phyloP scores from a whole-genome alignment of 164 flowering plant genomes.

The Warburgia ugandensis region DNA sequence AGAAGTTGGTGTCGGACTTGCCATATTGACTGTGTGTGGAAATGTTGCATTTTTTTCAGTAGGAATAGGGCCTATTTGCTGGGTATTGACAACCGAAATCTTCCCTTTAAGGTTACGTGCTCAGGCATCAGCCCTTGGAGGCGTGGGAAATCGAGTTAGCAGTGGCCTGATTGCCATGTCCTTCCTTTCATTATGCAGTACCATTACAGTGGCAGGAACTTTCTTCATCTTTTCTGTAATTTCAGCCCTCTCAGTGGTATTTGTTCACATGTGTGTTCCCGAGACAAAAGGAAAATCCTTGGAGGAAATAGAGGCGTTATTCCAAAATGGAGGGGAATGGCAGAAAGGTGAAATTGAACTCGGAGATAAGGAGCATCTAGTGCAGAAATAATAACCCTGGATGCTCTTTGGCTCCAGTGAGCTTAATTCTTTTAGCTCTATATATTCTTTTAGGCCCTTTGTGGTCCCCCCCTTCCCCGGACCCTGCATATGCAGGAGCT shows the following conservation, averaged over 20 bases:
- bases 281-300: slow-evolving; percentile 90
- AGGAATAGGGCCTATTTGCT: slow-evolving; percentile 87
- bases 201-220: slow-evolving; percentile 67
- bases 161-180: slow-evolving; percentile 93
- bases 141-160: slow-evolving; percentile 75
- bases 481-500: too few relatives aligned
- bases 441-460: not conserved
- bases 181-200: slow-evolving; percentile 61
- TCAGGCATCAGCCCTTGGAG: slow-evolving; percentile 87
- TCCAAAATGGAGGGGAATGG: slow-evolving; percentile 38
- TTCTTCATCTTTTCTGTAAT: slow-evolving; percentile 57
- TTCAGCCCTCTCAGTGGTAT: slow-evolving; percentile 64
- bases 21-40: slow-evolving; percentile 66
- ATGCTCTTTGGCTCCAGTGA: not conserved
- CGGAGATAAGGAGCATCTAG: slow-evolving; percentile 66
- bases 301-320: slow-evolving; percentile 76
- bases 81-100: slow-evolving; percentile 89
- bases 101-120: slow-evolving; percentile 80
- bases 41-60: slow-evolving; percentile 92
- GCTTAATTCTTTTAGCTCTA: not conserved
- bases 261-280: slow-evolving; percentile 60
- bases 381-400: slow-evolving; percentile 34
- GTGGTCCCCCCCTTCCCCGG: too few relatives aligned
- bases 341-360: slow-evolving; percentile 49
- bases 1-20: slow-evolving; percentile 32